Percentiles rank a stretch among this genome's conserved stretches.
These are phyloP conservation scores for Clonostachys byssicola DNA, from an alignment of 2,329 filamentous ascomycete genomes.

Conservation along the genomic window DNA sequence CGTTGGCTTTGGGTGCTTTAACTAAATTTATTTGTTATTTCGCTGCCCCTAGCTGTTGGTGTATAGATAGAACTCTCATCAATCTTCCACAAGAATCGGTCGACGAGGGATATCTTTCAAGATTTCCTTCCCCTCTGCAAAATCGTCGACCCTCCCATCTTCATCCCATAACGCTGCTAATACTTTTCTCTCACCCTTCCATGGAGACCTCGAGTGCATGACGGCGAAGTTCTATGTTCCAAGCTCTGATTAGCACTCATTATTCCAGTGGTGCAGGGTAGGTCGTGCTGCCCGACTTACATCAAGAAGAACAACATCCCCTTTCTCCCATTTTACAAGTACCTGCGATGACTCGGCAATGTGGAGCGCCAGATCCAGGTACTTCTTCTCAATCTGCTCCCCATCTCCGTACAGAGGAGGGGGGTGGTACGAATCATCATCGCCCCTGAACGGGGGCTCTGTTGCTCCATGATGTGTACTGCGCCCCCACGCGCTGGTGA, in stretches of 20 bases:
- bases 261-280: not conserved
- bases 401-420: slow-evolving; percentile 21
- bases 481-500: slow-evolving; percentile 26
- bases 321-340: slow-evolving; percentile 17
- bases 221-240: slow-evolving; percentile 21
- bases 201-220: slow-evolving; percentile 21
- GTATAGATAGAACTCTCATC: too few species aligned
- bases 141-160: slow-evolving; percentile 14
- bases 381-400: slow-evolving; percentile 15
- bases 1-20: too few species aligned
- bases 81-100: too few species aligned
- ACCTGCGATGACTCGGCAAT: slow-evolving; percentile 17
- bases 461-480: slow-evolving; percentile 24
- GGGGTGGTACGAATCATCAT: slow-evolving; percentile 25
- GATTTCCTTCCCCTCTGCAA: slow-evolving; percentile 8
- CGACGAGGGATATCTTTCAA: too few species aligned
- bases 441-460: slow-evolving; percentile 18
- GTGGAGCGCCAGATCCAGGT: slow-evolving; percentile 18
- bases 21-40: too few species aligned
- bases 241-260: not conserved
- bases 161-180: slow-evolving; percentile 24
- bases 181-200: slow-evolving; percentile 20
- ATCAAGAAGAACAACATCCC: slow-evolving; percentile 21
- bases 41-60: too few species aligned
- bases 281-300: slow-evolving; percentile 8